Percentiles rank a stretch among this genome's conserved stretches.
Evolutionary conservation across 2,329 filamentous ascomycete genomes (phyloP).

Genomic region (Ascochyta fabae): DNA sequence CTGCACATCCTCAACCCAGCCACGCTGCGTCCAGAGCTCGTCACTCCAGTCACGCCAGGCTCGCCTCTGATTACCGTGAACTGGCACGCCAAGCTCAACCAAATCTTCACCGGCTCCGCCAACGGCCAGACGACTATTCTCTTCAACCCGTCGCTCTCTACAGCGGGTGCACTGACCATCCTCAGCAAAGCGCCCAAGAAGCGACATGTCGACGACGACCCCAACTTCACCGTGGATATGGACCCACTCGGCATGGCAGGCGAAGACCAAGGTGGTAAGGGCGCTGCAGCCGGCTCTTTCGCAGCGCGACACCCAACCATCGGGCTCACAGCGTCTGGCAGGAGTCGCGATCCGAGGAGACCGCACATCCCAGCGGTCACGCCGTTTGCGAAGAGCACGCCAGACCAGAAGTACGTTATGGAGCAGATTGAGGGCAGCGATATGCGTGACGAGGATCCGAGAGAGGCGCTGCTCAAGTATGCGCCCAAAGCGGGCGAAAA

Average conservation of each 20-base stretch:
- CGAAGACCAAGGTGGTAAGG: slow-evolving; percentile 68
- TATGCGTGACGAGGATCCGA: slow-evolving; percentile 95
- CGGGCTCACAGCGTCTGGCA: slow-evolving; percentile 79
- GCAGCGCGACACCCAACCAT: slow-evolving; percentile 70
- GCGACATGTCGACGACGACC: slow-evolving; percentile 93
- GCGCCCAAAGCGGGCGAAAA: slow-evolving; percentile 91
- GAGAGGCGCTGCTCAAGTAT: slow-evolving; percentile 93
- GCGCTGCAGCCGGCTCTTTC: slow-evolving; percentile 54
- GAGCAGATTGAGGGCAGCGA: slow-evolving; percentile 86
- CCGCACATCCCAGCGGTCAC: slow-evolving; percentile 86
- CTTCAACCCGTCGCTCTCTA: slow-evolving; percentile 85
- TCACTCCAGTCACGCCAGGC: slow-evolving; percentile 87
- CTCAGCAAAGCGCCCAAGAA: slow-evolving; percentile 95
- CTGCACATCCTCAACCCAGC: slow-evolving; percentile 94
- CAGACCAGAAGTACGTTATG: slow-evolving; percentile 87
- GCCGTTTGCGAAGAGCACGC: slow-evolving; percentile 88
- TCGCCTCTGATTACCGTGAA: slow-evolving; percentile 81
- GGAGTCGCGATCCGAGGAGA: slow-evolving; percentile 77
- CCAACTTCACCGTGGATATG: slow-evolving; percentile 73
- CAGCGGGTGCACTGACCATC: slow-evolving; percentile 81
- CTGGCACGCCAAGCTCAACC: slow-evolving; percentile 95
- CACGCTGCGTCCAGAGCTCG: slow-evolving; percentile 81
- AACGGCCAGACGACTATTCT: slow-evolving; percentile 90
- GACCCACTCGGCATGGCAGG: slow-evolving; percentile 82
- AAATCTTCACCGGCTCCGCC: slow-evolving; percentile 91